A percentile compares a stretch with the other conserved stretches of the same genome.
These are phyloP conservation scores for Phycomyces blakesleeanus DNA, from an alignment of 192 early-diverging fungal species.

Conservation along the genomic window DNA sequence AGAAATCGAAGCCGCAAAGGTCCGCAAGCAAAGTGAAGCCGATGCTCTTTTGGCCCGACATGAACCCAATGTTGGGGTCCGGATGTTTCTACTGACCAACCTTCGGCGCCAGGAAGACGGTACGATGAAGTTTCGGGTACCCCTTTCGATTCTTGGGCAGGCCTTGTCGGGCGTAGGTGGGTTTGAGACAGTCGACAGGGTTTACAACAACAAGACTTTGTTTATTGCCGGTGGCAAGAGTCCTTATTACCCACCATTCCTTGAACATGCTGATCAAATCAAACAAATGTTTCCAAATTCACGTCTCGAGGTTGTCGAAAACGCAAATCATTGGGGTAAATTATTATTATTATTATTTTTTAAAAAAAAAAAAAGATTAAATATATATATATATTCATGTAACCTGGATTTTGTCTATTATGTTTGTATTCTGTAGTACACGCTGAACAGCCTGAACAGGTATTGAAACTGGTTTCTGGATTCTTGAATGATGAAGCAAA, in stretches of 20 bases:
- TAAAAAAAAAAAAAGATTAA: too few species aligned
- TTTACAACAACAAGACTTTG: slow-evolving; percentile 62
- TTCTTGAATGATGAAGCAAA: too few species aligned
- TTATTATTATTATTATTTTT: too few species aligned
- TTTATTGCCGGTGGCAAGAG: slow-evolving; percentile 79
- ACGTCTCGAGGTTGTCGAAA: slow-evolving; percentile 59
- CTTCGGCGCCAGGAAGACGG: slow-evolving; percentile 50
- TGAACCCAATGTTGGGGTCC: slow-evolving; percentile 51
- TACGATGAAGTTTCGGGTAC: slow-evolving; percentile 66
- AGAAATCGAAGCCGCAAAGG: slow-evolving; percentile 46
- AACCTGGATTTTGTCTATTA: too few species aligned
- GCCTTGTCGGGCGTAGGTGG: slow-evolving; percentile 49
- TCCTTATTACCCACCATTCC: slow-evolving; percentile 59
- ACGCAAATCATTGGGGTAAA: slow-evolving; percentile 87
- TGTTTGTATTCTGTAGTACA: neutral
- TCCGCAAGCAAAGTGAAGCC: slow-evolving; percentile 55
- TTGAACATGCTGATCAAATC: slow-evolving; percentile 51
- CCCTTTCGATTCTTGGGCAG: slow-evolving; percentile 62
- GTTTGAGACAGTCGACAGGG: slow-evolving; percentile 42
- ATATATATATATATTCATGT: too few species aligned
- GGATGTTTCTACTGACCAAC: slow-evolving; percentile 91
- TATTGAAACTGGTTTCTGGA: slow-evolving; percentile 2
- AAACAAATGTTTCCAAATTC: slow-evolving; percentile 67
- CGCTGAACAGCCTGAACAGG: slow-evolving; percentile 6
- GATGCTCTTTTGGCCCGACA: slow-evolving; percentile 52